Evolutionary conservation across 129 eudicot species (phyloP).

Genomic region (Chrysanthemum seticuspe): DNA sequence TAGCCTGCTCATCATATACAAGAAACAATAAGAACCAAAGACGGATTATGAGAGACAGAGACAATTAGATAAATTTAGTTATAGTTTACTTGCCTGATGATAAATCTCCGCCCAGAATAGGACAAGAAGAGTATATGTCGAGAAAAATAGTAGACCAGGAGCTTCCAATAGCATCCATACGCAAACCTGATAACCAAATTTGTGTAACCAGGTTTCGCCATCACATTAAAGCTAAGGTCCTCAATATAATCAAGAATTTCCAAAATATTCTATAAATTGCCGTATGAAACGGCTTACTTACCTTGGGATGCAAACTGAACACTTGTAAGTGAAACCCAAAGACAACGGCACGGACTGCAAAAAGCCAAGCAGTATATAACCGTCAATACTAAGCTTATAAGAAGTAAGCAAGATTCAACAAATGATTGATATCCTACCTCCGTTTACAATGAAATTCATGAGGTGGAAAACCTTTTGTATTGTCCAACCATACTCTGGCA

Average conservation of each 20-base stretch:
- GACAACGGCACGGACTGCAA: slow-evolving; percentile 39
- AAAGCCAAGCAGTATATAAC: not conserved
- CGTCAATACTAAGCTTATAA: not conserved
- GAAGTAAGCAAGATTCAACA: not conserved
- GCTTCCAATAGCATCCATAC: slow-evolving; percentile 60
- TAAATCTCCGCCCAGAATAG: slow-evolving; percentile 96
- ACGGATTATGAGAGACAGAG: not conserved
- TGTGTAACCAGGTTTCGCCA: no score
- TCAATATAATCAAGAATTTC: no score
- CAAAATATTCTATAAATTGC: not conserved
- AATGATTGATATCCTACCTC: slow-evolving; percentile 45
- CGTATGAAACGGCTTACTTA: not conserved
- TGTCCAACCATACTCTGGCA: slow-evolving; percentile 90
- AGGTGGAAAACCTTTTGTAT: slow-evolving; percentile 70
- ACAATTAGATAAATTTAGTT: not conserved
- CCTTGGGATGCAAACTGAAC: slow-evolving; percentile 37
- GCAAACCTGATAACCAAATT: slow-evolving; percentile 48
- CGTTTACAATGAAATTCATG: slow-evolving; percentile 76
- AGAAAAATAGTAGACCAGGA: slow-evolving; percentile 81
- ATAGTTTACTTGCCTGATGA: slow-evolving; percentile 60
- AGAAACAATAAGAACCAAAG: not conserved
- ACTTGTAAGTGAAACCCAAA: slow-evolving; percentile 47
- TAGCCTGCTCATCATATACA: slow-evolving; percentile 38
- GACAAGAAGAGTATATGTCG: slow-evolving; percentile 91
- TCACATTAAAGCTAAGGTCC: no score